phyloP scores from a whole-genome alignment of 164 flowering plant genomes.

The Magnolia changhungtana region DNA sequence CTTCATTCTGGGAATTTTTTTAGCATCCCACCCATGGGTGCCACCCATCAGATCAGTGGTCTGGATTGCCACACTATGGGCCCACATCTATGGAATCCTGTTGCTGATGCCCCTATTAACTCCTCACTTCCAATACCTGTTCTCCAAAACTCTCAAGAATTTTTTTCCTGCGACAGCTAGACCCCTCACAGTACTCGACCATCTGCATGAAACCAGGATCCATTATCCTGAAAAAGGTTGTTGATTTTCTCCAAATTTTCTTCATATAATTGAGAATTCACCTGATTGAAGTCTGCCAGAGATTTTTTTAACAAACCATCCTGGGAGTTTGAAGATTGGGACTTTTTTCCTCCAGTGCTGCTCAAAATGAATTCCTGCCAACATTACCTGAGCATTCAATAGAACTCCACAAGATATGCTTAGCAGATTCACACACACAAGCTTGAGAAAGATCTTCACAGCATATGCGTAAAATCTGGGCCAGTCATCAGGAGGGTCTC shows the following conservation, averaged over 20 bases:
- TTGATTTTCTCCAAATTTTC: neutral
- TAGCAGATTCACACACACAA: no score
- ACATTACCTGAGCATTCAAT: neutral
- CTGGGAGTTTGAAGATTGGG: constrained; percentile 38
- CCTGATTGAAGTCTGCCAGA: constrained; percentile 59
- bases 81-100: no score
- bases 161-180: constrained; percentile 79
- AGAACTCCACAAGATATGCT: no score
- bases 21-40: no score
- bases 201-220: constrained; percentile 39
- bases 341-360: constrained; percentile 50
- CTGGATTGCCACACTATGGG: no score
- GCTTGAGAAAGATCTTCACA: no score
- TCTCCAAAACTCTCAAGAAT: constrained; percentile 92
- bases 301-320: constrained; percentile 49
- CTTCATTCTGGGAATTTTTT: no score
- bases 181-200: constrained; percentile 80
- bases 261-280: constrained; percentile 16
- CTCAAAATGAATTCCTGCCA: constrained; percentile 72
- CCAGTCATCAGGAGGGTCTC: no score
- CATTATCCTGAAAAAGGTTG: constrained; percentile 1
- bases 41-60: no score
- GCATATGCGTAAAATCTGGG: no score
- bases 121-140: constrained; percentile 42
- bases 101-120: no score